These are phyloP conservation scores for Globisporangium rhizosaccharum DNA, from an alignment of 352 stramenopile species.

Conservation along the genomic window DNA sequence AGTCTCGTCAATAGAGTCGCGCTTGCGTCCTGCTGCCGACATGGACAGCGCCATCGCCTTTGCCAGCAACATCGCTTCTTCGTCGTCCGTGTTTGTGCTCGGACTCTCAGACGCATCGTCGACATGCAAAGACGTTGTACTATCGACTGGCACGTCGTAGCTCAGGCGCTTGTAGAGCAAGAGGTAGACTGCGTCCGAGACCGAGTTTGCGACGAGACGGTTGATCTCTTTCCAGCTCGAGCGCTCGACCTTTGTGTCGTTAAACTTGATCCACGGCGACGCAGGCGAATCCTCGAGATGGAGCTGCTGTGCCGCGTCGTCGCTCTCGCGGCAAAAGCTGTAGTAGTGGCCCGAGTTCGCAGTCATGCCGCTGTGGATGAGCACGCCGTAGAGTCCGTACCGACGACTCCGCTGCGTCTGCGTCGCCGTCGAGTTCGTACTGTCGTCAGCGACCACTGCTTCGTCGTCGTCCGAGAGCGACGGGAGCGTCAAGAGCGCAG, in stretches of 20 bases:
- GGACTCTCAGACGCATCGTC: slow-evolving; percentile 9
- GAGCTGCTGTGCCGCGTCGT: slow-evolving; percentile 61
- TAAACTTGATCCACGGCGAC: slow-evolving; percentile 90
- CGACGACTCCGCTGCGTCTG: slow-evolving; percentile 37
- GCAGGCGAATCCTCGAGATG: slow-evolving; percentile 70
- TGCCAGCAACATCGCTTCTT: slow-evolving; percentile 83
- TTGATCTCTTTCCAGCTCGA: slow-evolving; percentile 85
- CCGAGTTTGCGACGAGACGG: slow-evolving; percentile 59
- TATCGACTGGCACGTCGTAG: slow-evolving; percentile 24
- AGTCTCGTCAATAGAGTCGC: slow-evolving; percentile 25
- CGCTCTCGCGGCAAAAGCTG: slow-evolving; percentile 81
- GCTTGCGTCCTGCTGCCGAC: slow-evolving; percentile 57
- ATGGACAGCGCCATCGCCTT: slow-evolving; percentile 88
- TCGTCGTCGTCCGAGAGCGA: slow-evolving; percentile 55
- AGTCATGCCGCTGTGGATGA: slow-evolving; percentile 85
- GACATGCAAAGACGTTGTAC: too few relatives aligned
- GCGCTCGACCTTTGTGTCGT: slow-evolving; percentile 78
- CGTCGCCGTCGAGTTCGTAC: not conserved
- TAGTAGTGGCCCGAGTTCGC: slow-evolving; percentile 91
- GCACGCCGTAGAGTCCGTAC: slow-evolving; percentile 87
- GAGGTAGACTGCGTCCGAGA: slow-evolving; percentile 87
- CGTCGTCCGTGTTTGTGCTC: slow-evolving; percentile 32
- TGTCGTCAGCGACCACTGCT: slow-evolving; percentile 25
- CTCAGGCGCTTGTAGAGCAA: slow-evolving; percentile 86
- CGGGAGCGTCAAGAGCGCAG: slow-evolving; percentile 60